Evolutionary conservation across 192 early-diverging fungal genomes (phyloP).

Genomic region (Paraglomus occultum): DNA sequence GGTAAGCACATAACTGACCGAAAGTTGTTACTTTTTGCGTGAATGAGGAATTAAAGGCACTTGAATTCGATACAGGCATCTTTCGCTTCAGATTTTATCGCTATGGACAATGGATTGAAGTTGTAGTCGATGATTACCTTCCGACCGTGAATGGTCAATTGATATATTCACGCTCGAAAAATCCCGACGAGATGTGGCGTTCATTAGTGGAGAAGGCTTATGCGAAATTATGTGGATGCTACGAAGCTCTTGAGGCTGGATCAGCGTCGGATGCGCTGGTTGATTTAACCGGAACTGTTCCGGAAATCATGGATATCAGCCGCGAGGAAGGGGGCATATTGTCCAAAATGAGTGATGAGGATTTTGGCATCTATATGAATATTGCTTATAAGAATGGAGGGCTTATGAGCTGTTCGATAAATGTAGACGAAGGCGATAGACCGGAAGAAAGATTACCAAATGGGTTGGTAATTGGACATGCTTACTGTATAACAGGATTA

Average conservation of each 20-base stretch:
- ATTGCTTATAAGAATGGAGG: conserved; percentile 25
- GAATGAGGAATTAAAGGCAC: too few relatives aligned
- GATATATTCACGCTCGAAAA: conserved; percentile 45
- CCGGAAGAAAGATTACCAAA: conserved; percentile 27
- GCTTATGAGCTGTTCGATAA: conserved; percentile 46
- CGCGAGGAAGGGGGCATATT: conserved; percentile 6
- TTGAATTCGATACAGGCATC: conserved; percentile 30
- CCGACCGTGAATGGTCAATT: conserved; percentile 35
- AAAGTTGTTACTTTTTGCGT: too few relatives aligned
- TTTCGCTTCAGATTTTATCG: conserved; percentile 49
- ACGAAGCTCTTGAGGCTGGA: conserved; percentile 36
- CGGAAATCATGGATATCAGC: conserved; percentile 38
- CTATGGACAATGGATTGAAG: conserved; percentile 51
- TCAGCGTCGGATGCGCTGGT: conserved; percentile 38
- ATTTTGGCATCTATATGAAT: conserved; percentile 28
- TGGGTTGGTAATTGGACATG: conserved; percentile 36
- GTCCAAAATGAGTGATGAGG: conserved; percentile 29
- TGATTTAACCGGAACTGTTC: conserved; percentile 46
- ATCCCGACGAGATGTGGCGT: conserved; percentile 47
- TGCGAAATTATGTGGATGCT: conserved; percentile 47
- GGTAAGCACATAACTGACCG: conserved; percentile 26
- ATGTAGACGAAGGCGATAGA: conserved; percentile 13
- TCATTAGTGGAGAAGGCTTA: conserved; percentile 53
- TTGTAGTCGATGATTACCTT: conserved; percentile 52
- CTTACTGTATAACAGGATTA: conserved; percentile 43